phyloP scores from a whole-genome alignment of 2,329 filamentous ascomycete genomes.

The Ophiostoma triangulosporum region DNA sequence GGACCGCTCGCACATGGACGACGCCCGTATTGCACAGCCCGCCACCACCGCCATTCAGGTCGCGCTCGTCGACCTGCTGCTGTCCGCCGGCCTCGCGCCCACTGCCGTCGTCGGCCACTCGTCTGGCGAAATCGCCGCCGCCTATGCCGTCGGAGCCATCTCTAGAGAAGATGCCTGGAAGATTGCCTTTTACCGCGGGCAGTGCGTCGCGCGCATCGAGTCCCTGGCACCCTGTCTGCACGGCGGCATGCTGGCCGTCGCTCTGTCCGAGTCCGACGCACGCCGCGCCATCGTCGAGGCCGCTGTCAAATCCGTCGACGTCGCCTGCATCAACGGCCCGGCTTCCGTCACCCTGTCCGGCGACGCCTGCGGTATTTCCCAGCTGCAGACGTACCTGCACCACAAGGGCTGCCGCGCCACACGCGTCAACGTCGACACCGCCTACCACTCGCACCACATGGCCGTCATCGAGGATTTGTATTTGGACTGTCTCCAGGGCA shows the following conservation, averaged over 20 bases:
- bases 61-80: slow-evolving; percentile 22
- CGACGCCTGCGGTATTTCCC: slow-evolving; percentile 1
- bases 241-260: slow-evolving; percentile 36
- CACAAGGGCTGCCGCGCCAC: slow-evolving; percentile 1
- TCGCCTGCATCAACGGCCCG: slow-evolving; percentile 24
- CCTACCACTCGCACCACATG: slow-evolving; percentile 22
- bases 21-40: slow-evolving; percentile 19
- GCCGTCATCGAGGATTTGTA: slow-evolving; percentile 13
- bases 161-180: slow-evolving; percentile 19
- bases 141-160: slow-evolving; percentile 20
- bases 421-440: slow-evolving; percentile 16
- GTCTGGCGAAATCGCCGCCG: slow-evolving; percentile 25
- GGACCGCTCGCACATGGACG: slow-evolving; percentile 15
- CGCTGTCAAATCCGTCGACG: slow-evolving; percentile 12
- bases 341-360: slow-evolving; percentile 25
- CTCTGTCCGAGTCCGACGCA: slow-evolving; percentile 24
- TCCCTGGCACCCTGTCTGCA: slow-evolving; percentile 1
- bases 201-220: slow-evolving; percentile 17
- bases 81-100: slow-evolving; percentile 17
- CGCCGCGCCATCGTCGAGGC: slow-evolving; percentile 12
- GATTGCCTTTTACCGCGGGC: slow-evolving; percentile 22
- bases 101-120: slow-evolving; percentile 23
- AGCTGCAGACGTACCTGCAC: slow-evolving; percentile 9
- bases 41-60: slow-evolving; percentile 23
- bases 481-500: neutral